Evolutionary conservation across 2,329 filamentous ascomycete genomes (phyloP).

Genomic region (Aspergillus amoenus): DNA sequence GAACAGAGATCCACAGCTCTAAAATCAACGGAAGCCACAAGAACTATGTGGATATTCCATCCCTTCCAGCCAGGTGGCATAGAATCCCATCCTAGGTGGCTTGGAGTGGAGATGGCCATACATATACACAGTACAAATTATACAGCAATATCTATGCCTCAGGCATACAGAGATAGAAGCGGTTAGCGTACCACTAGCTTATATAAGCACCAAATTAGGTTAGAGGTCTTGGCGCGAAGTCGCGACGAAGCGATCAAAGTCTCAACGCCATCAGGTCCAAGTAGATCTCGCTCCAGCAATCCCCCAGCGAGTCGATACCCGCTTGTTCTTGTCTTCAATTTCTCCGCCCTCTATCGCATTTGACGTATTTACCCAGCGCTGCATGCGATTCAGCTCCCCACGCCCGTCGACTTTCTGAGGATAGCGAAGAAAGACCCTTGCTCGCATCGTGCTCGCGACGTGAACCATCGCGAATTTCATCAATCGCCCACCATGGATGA

Average conservation of each 20-base stretch:
- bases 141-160: too few relatives aligned
- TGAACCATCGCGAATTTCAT: conserved; percentile 23
- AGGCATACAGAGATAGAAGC: too few relatives aligned
- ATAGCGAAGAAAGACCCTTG: conserved; percentile 32
- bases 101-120: too few relatives aligned
- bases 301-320: conserved; percentile 9
- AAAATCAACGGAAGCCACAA: too few relatives aligned
- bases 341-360: conserved; percentile 2
- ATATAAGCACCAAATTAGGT: conserved; percentile 11
- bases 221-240: conserved; percentile 38
- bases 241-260: conserved; percentile 23
- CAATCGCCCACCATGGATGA: conserved; percentile 38
- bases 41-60: too few relatives aligned
- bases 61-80: too few relatives aligned
- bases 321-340: background rate
- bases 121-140: too few relatives aligned
- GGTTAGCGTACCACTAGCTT: background rate
- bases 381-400: conserved; percentile 12
- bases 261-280: conserved; percentile 25
- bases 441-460: conserved; percentile 30
- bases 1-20: too few relatives aligned
- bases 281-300: conserved; percentile 9
- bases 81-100: too few relatives aligned
- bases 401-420: conserved; percentile 16
- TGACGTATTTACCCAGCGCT: conserved; percentile 4